A percentile compares a stretch with the other conserved stretches of the same genome.
phyloP scores from a whole-genome alignment of 108 stramenopile species.

The Aurantiochytrium sp. region DNA sequence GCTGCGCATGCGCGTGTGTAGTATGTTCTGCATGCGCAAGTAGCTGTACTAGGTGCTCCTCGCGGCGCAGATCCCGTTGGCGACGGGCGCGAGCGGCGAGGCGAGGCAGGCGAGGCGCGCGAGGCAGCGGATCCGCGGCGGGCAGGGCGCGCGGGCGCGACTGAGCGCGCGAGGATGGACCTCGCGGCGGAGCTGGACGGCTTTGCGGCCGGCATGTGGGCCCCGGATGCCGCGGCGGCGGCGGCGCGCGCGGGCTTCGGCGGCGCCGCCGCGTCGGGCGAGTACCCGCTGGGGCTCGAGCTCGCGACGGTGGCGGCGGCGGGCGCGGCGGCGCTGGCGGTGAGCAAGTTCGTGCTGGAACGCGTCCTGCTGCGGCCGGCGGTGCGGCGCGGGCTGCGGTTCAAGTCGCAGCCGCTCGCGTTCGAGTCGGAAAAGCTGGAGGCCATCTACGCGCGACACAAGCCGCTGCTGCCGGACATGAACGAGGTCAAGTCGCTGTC shows the following conservation, averaged over 20 bases:
- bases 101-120: no score
- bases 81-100: no score
- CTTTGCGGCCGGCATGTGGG: background rate
- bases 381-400: background rate
- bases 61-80: no score
- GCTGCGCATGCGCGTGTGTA: no score
- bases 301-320: background rate
- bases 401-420: background rate
- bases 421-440: background rate
- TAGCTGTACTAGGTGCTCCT: no score
- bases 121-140: no score
- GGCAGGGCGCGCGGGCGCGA: no score
- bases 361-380: background rate
- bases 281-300: background rate
- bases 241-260: background rate
- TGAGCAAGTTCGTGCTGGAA: background rate
- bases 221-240: background rate
- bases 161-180: background rate
- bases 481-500: background rate
- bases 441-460: background rate
- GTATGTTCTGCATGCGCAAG: no score
- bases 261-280: background rate
- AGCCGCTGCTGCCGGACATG: constrained; percentile 10
- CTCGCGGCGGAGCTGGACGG: background rate
- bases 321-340: background rate